Evolutionary conservation across 2,329 filamentous ascomycete genomes (phyloP).

Genomic region (Dactylellina cionopaga): DNA sequence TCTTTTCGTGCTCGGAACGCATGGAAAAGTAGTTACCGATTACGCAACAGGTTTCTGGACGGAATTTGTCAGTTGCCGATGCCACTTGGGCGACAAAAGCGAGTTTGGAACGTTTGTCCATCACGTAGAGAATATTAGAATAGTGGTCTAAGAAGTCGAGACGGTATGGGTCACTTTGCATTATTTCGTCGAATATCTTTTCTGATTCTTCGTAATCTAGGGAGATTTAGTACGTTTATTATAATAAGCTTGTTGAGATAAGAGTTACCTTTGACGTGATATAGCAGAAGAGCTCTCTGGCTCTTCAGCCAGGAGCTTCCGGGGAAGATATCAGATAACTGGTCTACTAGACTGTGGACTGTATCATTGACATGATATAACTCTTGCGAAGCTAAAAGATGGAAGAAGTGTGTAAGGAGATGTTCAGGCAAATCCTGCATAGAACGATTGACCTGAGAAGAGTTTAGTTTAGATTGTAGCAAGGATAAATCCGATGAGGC

Average conservation of each 20-base stretch:
- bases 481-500: neutral
- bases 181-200: slow-evolving; percentile 73
- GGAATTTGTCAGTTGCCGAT: slow-evolving; percentile 91
- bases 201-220: slow-evolving; percentile 72
- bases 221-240: slow-evolving; percentile 48
- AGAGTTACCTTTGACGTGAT: slow-evolving; percentile 75
- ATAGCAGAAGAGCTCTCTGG: slow-evolving; percentile 85
- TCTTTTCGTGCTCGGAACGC: slow-evolving; percentile 94
- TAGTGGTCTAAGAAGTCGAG: slow-evolving; percentile 94
- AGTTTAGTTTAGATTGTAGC: neutral
- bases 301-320: slow-evolving; percentile 88
- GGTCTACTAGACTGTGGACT: slow-evolving; percentile 77
- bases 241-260: neutral
- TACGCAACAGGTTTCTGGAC: slow-evolving; percentile 95
- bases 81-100: slow-evolving; percentile 93
- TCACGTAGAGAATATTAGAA: slow-evolving; percentile 95
- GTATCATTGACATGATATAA: slow-evolving; percentile 85
- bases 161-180: slow-evolving; percentile 73
- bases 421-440: slow-evolving; percentile 81
- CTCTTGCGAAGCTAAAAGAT: slow-evolving; percentile 88
- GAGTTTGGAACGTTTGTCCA: slow-evolving; percentile 85
- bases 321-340: slow-evolving; percentile 86
- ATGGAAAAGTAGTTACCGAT: slow-evolving; percentile 97
- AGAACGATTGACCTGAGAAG: slow-evolving; percentile 73
- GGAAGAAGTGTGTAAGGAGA: slow-evolving; percentile 92